A percentile compares a stretch with the other conserved stretches of the same genome.
Conservation (phyloP, 208 protist species). For the Wallacemonas sp. region DNA sequence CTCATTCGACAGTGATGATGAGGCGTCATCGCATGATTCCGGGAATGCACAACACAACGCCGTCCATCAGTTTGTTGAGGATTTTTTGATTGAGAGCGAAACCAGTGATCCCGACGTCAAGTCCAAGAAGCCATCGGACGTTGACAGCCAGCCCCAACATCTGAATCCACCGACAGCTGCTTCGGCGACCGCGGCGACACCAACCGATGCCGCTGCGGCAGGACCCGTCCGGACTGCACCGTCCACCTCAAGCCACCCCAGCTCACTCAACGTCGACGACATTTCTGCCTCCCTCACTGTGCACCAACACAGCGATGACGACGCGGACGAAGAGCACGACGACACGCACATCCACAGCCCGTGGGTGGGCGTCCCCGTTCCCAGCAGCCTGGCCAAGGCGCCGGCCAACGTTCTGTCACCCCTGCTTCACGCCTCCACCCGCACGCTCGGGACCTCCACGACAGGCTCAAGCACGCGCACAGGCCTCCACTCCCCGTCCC, state of each 20-base stretch:
- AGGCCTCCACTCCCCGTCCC: not conserved
- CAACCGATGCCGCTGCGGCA: too few species aligned
- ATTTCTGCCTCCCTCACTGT: constrained; percentile 6
- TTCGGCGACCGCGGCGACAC: too few species aligned
- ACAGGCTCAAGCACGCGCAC: not conserved
- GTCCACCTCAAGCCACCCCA: not conserved
- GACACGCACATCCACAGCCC: not conserved
- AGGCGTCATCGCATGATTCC: not conserved
- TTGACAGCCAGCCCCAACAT: not conserved
- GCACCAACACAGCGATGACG: constrained; percentile 7
- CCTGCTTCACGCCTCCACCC: not conserved
- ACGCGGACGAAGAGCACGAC: not conserved
- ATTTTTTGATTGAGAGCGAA: constrained; percentile 14
- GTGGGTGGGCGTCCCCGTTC: not conserved
- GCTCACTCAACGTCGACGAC: not conserved
- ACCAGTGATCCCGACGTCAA: too few species aligned
- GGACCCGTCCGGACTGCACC: too few species aligned
- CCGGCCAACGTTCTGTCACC: not conserved
- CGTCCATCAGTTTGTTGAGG: constrained; percentile 7
- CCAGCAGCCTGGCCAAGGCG: constrained; percentile 7
- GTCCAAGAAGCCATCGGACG: too few species aligned
- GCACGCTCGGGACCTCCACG: not conserved
- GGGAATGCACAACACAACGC: not conserved
- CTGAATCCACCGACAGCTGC: too few species aligned
- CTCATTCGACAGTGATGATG: constrained; percentile 5